Evolutionary conservation across 1,284 basidiomycete genomes (phyloP), one percentile per base, ranked within the genome.

Genomic region (Sanghuangporus baumii): DNA sequence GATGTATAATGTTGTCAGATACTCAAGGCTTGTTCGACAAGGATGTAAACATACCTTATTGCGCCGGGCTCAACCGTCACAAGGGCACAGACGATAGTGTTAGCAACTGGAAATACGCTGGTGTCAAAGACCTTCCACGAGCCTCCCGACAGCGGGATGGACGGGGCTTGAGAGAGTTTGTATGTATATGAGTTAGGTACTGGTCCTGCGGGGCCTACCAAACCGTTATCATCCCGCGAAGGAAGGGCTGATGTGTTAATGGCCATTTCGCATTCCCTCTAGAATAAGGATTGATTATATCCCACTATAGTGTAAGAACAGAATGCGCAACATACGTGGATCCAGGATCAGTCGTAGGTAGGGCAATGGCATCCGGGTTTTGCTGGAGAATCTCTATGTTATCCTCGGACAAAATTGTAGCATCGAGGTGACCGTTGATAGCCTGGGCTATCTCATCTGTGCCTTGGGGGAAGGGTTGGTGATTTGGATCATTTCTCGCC

Each of bases 241-340:
- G 74, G 57, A 65, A 73, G 73, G 76, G 66, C 66, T 62, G 51
- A 55, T 89, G 71, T 62, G 77, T 75, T 71, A 89, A 88, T 0
- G 88, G 82, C 88, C 88, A 90, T 71, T 89, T 89, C 16, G 85
- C 82, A 67, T 87, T 87, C 8, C 69, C 63, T 8, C 84, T 85
- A 67, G 23, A 23, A 23, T 23, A 23, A 23, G 23, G 23, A 34
- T 48, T 2, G 16, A 20, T 9, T 23, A n/a, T 47, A 23, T 23
- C 23, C 23, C 2, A 23, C 6, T 16, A 18, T 46, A n/a, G 20
- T 2, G 61, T 34, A 51, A 14, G 18, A 20, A 3, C 14, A 16
- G 9, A 16, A 2, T 20, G 75, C 83, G 63, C 71, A 85, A 77
- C n/a, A n/a, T n/a, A n/a, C n/a, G n/a, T n/a, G n/a, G n/a, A n/a